Base-by-base conservation (phyloP, 2,329 filamentous ascomycete species). In the Orbilia oligospora region DNA sequence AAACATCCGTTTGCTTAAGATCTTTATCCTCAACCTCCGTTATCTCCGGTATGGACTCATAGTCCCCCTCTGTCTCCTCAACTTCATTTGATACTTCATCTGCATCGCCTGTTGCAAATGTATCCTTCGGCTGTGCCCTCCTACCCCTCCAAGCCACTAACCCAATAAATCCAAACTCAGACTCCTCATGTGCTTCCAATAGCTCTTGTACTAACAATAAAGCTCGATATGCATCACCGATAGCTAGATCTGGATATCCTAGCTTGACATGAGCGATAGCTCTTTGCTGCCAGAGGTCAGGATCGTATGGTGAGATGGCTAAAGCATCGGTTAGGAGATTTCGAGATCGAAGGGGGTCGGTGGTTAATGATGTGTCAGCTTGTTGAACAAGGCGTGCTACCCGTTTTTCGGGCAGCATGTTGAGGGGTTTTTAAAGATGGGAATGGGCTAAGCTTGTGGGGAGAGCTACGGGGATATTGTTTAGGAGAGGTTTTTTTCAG, bases 181-280 rank as follows among this genome's bases (percentile, higher is more conserved):
- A 91, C 82, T 94, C 97, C 84, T 97, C 93, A 81, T 92, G 94
- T 46, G 89, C 89, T 79, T 95, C 92, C 71, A 88, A 85, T 41
- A 93, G 88, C 81, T 96, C 93, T 83, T 98, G 95, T 16, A 92
- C 89, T 56, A 99, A 86, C 3, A 97, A 88, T n/a, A 98, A 87
- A 0, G 94, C 94, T 70, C 92, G 91, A 84, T 98, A 98, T 4
- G 93, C 93, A 86, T 97, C 94, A 38, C 93, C 93, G 10, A 91
- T 91, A 4, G 94, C 94, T 46, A 99, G 89, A 84, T 99, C 96
- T 0, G 93, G 93, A 84, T 97, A 98, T 44, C 90, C 93, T 56
- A 97, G 87, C 55, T 90, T 86, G 16, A 90, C 88, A 84, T 97
- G 90, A 49, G 92, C 86, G 38, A 88, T 86, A 24, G 93, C 93